Evolutionary conservation across 1,284 basidiomycete genomes (phyloP).

Genomic region (Boletus hoseneyae): DNA sequence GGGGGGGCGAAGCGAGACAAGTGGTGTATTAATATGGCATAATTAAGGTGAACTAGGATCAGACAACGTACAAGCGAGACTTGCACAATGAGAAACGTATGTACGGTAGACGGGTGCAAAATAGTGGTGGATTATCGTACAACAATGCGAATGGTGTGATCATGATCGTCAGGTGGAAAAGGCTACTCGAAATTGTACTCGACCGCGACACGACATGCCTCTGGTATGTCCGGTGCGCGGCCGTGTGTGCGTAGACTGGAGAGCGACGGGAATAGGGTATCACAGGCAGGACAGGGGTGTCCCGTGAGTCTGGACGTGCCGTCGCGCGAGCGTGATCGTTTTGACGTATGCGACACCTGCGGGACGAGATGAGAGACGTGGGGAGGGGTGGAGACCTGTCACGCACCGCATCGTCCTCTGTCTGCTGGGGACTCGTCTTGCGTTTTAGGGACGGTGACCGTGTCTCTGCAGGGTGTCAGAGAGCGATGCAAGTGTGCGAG

Average conservation of each 20-base stretch:
- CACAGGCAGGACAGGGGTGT: slow-evolving; percentile 66
- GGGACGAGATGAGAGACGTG: background rate
- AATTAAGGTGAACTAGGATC: slow-evolving; percentile 31
- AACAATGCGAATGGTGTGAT: slow-evolving; percentile 25
- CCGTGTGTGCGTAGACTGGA: slow-evolving; percentile 60
- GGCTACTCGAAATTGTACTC: slow-evolving; percentile 66
- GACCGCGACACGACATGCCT: slow-evolving; percentile 69
- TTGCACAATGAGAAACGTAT: background rate
- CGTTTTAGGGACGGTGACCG: slow-evolving; percentile 30
- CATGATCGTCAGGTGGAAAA: slow-evolving; percentile 16
- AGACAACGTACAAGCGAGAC: slow-evolving; percentile 25
- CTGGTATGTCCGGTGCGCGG: slow-evolving; percentile 45
- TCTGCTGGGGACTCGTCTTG: slow-evolving; percentile 24
- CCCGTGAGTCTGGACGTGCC: slow-evolving; percentile 32
- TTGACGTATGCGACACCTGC: slow-evolving; percentile 51
- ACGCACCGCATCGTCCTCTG: slow-evolving; percentile 46
- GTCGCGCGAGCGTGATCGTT: slow-evolving; percentile 48
- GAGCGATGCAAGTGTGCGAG: too few relatives aligned
- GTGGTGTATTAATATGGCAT: slow-evolving; percentile 33
- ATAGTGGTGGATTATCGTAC: slow-evolving; percentile 35
- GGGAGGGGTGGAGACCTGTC: too few relatives aligned
- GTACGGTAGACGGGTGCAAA: slow-evolving; percentile 18
- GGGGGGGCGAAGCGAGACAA: background rate
- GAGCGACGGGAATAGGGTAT: slow-evolving; percentile 56
- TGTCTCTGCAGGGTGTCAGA: too few relatives aligned